Evolutionary conservation across 441 rosid genomes (phyloP), one percentile per base, ranked within the genome.

Genomic region (Pelargonium citronellum): DNA sequence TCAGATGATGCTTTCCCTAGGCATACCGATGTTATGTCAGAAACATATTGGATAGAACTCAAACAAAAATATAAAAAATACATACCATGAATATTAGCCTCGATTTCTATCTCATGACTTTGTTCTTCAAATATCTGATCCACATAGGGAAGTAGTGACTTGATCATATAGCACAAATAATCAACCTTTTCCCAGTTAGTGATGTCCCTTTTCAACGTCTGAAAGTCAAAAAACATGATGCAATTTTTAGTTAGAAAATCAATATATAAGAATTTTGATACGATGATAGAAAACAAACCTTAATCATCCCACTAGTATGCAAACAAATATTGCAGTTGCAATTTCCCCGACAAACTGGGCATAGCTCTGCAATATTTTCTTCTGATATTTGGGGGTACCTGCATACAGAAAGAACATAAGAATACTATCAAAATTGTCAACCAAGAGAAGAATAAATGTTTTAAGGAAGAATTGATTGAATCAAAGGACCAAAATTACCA

Each of bases 271-370:
- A 53, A 53, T 15, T 49, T 1, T 13, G 55, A 49, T 49, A 5
- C 13, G 55, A 12, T 0, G 10, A 15, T 1, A 0, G 60, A 49
- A 64, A 67, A 65, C 49, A 80, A 65, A 93, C 98, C 95, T 86
- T 75, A 53, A 91, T 83, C 67, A 86, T 72, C 64, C 93, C 89
- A 75, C 77, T 79, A 7, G 85, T 79, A 72, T 87, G 97, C 81
- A 94, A 75, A 78, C 98, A 94, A 24, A 62, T 44, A 57, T 77
- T 77, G 78, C 98, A 94, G 80, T 91, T 94, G 86, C 98, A 94
- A 69, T 79, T 91, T 70, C 79, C 77, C 0, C 86, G 79, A 73
- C 98, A 94, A 70, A 73, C 83, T 34, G 98, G 98, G 79, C 98
- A 94, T 53, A 70, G 74, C 49, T 79, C 78, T 0, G 90, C 71